Percentiles rank a stretch among this genome's conserved stretches.
Evolutionary conservation across 495 filamentous ascomycete genomes (phyloP).

Genomic region (Podospora comata): DNA sequence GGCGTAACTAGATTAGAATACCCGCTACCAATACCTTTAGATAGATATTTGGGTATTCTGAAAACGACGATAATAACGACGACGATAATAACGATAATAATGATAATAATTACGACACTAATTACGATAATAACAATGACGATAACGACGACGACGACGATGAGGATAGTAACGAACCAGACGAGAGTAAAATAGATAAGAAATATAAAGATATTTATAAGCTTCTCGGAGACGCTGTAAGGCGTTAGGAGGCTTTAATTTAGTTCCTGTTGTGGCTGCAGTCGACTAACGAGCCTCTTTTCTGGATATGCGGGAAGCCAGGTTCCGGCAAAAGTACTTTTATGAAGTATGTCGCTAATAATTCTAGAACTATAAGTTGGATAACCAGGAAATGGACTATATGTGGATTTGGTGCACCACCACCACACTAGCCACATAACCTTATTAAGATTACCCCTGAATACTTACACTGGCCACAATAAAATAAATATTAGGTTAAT

Average conservation of each 20-base stretch:
- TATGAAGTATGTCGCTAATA: conserved; percentile 11
- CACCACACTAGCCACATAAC: too few relatives aligned
- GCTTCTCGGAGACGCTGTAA: too few relatives aligned
- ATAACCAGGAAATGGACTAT: too few relatives aligned
- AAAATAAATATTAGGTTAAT: too few relatives aligned
- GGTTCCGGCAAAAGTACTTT: conserved; percentile 22
- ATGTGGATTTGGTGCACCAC: too few relatives aligned
- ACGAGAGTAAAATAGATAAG: not conserved
- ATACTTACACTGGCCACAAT: too few relatives aligned
- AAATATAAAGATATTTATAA: not conserved
- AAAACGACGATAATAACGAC: not conserved
- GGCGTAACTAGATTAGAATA: not conserved
- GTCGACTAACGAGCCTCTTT: not conserved
- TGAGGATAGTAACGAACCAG: not conserved
- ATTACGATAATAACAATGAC: too few relatives aligned
- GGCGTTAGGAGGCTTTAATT: not conserved
- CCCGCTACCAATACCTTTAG: not conserved
- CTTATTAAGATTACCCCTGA: too few relatives aligned
- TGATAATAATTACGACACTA: not conserved
- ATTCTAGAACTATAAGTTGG: too few relatives aligned
- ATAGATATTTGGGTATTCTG: not conserved
- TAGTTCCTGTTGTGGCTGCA: conserved; percentile 4
- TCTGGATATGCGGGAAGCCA: conserved; percentile 19
- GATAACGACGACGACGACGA: not conserved
- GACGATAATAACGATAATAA: not conserved